These are phyloP conservation scores for Rhizoclosmatium sp. DNA, from an alignment of 192 early-diverging fungal species.

Conservation along the genomic window DNA sequence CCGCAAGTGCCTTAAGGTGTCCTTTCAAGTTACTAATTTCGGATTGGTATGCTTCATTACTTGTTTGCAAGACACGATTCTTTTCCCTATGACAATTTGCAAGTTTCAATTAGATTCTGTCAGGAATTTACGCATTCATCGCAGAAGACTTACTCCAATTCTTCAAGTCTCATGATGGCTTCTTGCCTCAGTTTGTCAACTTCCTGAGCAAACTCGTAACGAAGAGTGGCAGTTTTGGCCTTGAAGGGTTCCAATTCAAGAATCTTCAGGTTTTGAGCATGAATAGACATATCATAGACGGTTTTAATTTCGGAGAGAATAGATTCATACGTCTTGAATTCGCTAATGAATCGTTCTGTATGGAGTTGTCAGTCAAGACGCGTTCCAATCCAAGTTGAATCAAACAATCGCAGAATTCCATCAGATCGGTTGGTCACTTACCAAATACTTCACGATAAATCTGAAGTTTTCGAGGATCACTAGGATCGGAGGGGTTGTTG, in stretches of 20 bases:
- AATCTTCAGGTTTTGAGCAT: conserved; percentile 41
- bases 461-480: conserved; percentile 50
- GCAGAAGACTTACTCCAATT: conserved; percentile 30
- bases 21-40: conserved; percentile 33
- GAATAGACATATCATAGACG: conserved; percentile 58
- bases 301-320: conserved; percentile 62
- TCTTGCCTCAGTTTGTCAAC: conserved; percentile 40
- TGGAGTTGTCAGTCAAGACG: not conserved
- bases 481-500: conserved; percentile 23
- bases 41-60: conserved; percentile 35
- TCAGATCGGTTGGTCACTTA: conserved; percentile 13
- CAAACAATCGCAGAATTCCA: not conserved
- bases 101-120: not conserved
- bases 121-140: too few relatives aligned
- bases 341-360: conserved; percentile 60
- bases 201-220: conserved; percentile 50
- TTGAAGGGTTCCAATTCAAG: conserved; percentile 42
- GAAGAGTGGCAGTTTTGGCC: conserved; percentile 43
- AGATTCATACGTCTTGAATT: conserved; percentile 65
- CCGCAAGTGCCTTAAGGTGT: conserved; percentile 38
- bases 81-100: conserved; percentile 1
- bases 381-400: not conserved
- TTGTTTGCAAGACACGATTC: conserved; percentile 1
- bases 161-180: conserved; percentile 10
- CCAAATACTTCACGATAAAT: conserved; percentile 57